These are phyloP conservation scores for Saxophila tyrrhenica DNA, from an alignment of 495 filamentous ascomycete genomes.

Conservation along the genomic window DNA sequence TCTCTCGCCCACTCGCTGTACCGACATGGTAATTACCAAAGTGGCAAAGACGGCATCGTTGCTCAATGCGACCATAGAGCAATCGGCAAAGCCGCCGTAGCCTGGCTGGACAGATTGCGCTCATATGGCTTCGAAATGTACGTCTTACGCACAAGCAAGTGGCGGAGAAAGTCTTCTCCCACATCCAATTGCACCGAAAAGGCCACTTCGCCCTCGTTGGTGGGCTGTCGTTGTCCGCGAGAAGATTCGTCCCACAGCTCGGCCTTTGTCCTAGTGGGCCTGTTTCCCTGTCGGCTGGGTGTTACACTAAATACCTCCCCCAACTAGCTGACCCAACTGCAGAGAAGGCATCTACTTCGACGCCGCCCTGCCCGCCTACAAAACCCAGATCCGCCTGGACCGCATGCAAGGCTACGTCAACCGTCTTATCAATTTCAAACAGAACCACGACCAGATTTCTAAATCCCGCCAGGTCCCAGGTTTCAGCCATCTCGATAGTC, in stretches of 20 bases:
- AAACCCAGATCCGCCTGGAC: background rate
- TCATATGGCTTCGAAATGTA: slow-evolving; percentile 5
- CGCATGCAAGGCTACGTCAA: background rate
- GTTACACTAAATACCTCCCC: too few species aligned
- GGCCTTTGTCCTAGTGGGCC: too few species aligned
- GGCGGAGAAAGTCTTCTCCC: background rate
- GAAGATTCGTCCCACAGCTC: too few species aligned
- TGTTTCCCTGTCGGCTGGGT: too few species aligned
- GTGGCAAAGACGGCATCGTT: background rate
- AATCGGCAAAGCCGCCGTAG: background rate
- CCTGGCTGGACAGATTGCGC: slow-evolving; percentile 1
- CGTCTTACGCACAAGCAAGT: background rate
- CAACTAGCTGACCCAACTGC: background rate
- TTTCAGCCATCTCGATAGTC: background rate
- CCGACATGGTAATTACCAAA: background rate
- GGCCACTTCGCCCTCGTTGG: too few species aligned
- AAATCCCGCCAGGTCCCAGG: background rate
- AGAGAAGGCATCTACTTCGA: slow-evolving; percentile 13
- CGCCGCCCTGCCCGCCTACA: slow-evolving; percentile 6
- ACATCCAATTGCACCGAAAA: background rate
- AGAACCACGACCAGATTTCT: background rate
- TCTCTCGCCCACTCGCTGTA: slow-evolving; percentile 5
- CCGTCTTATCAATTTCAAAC: background rate
- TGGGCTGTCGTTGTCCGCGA: too few species aligned
- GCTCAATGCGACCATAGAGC: background rate